Percentiles rank a stretch among this genome's conserved stretches.
Evolutionary conservation across 1,139 yeast genomes (phyloP).

Genomic region (Geotrichum klebahnii): DNA sequence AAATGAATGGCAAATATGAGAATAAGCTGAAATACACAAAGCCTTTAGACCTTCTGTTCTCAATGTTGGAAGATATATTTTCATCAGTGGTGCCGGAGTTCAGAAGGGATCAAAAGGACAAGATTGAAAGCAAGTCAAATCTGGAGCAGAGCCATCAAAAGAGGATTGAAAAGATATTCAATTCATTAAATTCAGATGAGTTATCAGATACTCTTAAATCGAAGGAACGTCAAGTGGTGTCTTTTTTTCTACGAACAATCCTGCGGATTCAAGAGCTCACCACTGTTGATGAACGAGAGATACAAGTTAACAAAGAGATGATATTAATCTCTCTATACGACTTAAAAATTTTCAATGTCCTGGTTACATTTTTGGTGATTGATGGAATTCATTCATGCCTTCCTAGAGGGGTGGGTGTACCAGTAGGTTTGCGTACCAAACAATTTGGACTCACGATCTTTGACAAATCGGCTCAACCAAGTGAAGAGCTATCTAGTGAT

Average conservation of each 20-base stretch:
- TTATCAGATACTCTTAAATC: not conserved
- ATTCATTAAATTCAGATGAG: conserved; percentile 5
- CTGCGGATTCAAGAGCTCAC: conserved; percentile 15
- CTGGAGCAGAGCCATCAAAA: conserved; percentile 1
- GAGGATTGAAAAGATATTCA: conserved; percentile 4
- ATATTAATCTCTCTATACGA: conserved; percentile 79
- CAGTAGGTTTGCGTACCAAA: conserved; percentile 53
- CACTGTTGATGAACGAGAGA: not conserved
- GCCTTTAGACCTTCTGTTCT: conserved; percentile 19
- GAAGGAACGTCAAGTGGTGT: not conserved
- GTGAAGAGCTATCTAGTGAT: conserved; percentile 2
- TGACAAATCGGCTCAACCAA: conserved; percentile 1
- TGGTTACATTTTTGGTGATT: conserved; percentile 60
- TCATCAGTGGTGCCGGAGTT: conserved; percentile 9
- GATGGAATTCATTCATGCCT: conserved; percentile 69
- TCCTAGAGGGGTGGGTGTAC: conserved; percentile 57
- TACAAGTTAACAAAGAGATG: conserved; percentile 9
- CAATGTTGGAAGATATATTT: conserved; percentile 8
- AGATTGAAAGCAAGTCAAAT: not conserved
- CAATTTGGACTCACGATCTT: conserved; percentile 17
- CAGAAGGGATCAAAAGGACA: not conserved
- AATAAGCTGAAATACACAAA: conserved; percentile 17
- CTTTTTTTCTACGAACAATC: conserved; percentile 14
- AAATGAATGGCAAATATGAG: conserved; percentile 11
- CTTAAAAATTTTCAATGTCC: conserved; percentile 63